Base-by-base conservation (phyloP, 345 rosid species). In the Eucalyptus regnans region DNA sequence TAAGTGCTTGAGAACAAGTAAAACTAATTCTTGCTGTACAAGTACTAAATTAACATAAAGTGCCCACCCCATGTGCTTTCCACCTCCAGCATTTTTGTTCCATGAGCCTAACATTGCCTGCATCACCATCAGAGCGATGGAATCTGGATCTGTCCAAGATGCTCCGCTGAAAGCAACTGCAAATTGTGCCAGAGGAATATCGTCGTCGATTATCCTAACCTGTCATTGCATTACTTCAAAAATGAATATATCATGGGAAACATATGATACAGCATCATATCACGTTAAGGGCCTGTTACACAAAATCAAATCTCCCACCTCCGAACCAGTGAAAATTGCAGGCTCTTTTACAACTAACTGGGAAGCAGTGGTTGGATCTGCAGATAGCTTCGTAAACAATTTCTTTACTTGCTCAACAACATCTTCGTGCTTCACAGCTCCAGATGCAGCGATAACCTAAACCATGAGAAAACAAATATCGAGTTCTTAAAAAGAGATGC, bases 61-160 rank as follows among this genome's bases (percentile, higher is more conserved):
- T 71, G 89, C 95, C 94, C 90, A 98, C 99, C 99, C 99, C 99
- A 96, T 95, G 94, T 98, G 99, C 91, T 97, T 98, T 91, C 99
- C 99, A 71, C 99, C 99, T 76, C 96, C 96, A 50, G 95, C 93
- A 90, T 71, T 93, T 91, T 96, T 97, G 92, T 93, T 97, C 98
- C 99, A 97, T 43, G 99, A 97, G 89, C 99, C 99, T 91, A 98
- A 91, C 99, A 98, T 96, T n/a, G 98, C 94, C 89, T 98, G 99
- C 97, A 98, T 96, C 88, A 98, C 99, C 99, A 98, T 97, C 81
- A 98, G 93, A 51, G 98, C 93, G 89, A 96, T 92, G 52, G 99
- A 97, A 94, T 98, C 99, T 89, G 99, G 99, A 91, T 98, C 99
- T 16, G 97, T 95, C 99, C 99, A 98, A 68, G 99, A 93, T 87